Evolutionary conservation across 257 asterid species (phyloP).

Genomic region (Prunella vulgaris): DNA sequence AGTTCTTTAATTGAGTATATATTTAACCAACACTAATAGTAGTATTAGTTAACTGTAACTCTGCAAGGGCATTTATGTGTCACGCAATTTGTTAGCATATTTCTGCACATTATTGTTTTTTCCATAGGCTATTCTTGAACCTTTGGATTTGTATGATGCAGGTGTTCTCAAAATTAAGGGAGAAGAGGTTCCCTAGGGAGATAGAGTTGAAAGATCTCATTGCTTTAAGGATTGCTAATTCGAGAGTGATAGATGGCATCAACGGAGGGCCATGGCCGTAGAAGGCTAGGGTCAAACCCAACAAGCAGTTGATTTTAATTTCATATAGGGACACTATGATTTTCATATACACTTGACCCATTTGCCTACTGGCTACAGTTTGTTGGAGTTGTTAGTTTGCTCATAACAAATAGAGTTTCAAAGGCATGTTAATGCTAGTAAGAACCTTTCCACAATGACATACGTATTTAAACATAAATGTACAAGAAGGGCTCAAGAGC

Average conservation of each 20-base stretch:
- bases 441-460: neutral
- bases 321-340: neutral
- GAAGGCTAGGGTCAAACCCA: slow-evolving; percentile 9
- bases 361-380: neutral
- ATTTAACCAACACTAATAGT: slow-evolving; percentile 11
- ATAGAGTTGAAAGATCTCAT: slow-evolving; percentile 84
- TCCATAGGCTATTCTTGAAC: neutral
- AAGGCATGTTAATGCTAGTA: neutral
- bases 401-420: neutral
- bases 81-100: too few relatives aligned
- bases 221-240: slow-evolving; percentile 52
- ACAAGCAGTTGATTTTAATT: neutral
- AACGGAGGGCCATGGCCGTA: slow-evolving; percentile 38
- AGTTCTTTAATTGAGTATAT: neutral
- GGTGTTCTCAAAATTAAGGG: slow-evolving; percentile 81
- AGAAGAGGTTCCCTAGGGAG: slow-evolving; percentile 85
- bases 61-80: too few relatives aligned
- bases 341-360: neutral
- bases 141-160: slow-evolving; percentile 28
- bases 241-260: slow-evolving; percentile 51
- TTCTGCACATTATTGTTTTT: neutral
- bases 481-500: neutral
- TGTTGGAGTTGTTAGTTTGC: neutral
- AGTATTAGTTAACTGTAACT: neutral
- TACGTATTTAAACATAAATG: neutral